phyloP scores from a whole-genome alignment of 2,329 filamentous ascomycete species.

The Botrytis byssoidea region DNA sequence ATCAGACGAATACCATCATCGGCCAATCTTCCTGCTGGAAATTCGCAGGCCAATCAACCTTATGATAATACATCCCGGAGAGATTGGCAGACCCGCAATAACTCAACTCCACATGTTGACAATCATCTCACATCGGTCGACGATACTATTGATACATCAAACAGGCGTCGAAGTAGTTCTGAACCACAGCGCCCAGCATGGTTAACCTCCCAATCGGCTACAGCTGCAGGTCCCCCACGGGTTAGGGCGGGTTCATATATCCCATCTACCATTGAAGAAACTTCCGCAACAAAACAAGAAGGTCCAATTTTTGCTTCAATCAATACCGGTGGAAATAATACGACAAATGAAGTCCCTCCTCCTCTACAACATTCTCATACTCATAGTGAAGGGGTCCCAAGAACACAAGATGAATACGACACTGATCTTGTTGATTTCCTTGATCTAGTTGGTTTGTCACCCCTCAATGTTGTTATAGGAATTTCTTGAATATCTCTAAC shows the following conservation, averaged over 20 bases:
- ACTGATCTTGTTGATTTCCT: slow-evolving; percentile 64
- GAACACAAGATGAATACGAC: slow-evolving; percentile 49
- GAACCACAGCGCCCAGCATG: slow-evolving; percentile 20
- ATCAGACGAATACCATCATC: slow-evolving; percentile 26
- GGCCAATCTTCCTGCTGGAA: background rate
- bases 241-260: slow-evolving; percentile 18
- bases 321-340: background rate
- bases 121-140: slow-evolving; percentile 4
- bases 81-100: slow-evolving; percentile 5
- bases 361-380: slow-evolving; percentile 9
- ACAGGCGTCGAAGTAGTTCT: slow-evolving; percentile 24
- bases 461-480: background rate
- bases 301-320: slow-evolving; percentile 7
- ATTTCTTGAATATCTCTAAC: slow-evolving; percentile 21
- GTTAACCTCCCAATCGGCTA: background rate
- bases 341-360: background rate
- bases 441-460: slow-evolving; percentile 59
- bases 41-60: slow-evolving; percentile 12
- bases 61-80: background rate
- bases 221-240: background rate
- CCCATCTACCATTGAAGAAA: slow-evolving; percentile 19
- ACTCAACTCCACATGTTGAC: slow-evolving; percentile 13
- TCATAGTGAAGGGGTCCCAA: background rate
- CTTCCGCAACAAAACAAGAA: slow-evolving; percentile 1
- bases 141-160: slow-evolving; percentile 8